Evolutionary conservation across 257 asterid species (phyloP).

Genomic region (Handroanthus guayacan): DNA sequence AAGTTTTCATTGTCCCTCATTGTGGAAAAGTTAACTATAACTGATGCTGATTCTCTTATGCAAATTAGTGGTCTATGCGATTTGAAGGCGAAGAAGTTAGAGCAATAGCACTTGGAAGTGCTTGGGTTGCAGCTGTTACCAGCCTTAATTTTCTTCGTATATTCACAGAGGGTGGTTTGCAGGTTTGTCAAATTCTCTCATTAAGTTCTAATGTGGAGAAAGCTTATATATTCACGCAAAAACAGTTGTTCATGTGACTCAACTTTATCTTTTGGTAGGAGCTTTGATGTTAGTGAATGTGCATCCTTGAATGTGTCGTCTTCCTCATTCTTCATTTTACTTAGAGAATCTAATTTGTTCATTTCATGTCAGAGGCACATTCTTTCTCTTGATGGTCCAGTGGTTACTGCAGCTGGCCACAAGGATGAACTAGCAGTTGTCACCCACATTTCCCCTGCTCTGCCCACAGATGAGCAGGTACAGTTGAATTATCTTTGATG

Average conservation of each 20-base stretch:
- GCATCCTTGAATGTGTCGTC: slow-evolving; percentile 1
- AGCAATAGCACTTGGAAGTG: slow-evolving; percentile 87
- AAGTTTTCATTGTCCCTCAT: slow-evolving; percentile 13
- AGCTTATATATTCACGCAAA: not conserved
- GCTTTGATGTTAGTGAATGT: slow-evolving; percentile 3
- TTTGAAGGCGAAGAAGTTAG: slow-evolving; percentile 95
- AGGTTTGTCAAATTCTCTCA: slow-evolving; percentile 58
- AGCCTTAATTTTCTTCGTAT: slow-evolving; percentile 88
- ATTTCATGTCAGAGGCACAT: slow-evolving; percentile 58
- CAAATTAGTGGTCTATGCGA: slow-evolving; percentile 95
- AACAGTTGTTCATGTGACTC: not conserved
- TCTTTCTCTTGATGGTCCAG: slow-evolving; percentile 92
- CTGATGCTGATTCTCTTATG: slow-evolving; percentile 41
- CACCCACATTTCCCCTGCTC: slow-evolving; percentile 79
- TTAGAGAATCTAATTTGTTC: slow-evolving; percentile 35
- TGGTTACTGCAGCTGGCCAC: slow-evolving; percentile 88
- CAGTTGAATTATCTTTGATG: slow-evolving; percentile 9
- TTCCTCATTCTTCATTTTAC: slow-evolving; percentile 24
- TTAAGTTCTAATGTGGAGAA: slow-evolving; percentile 25
- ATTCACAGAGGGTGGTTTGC: slow-evolving; percentile 89
- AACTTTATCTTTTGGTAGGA: not conserved
- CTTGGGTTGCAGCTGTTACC: slow-evolving; percentile 95
- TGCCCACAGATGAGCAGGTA: slow-evolving; percentile 95
- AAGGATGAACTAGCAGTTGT: slow-evolving; percentile 90
- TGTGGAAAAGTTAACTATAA: not conserved